Percentiles rank a stretch among this genome's conserved stretches.
phyloP scores from a whole-genome alignment of 345 rosid genomes.

The Populus simonii region DNA sequence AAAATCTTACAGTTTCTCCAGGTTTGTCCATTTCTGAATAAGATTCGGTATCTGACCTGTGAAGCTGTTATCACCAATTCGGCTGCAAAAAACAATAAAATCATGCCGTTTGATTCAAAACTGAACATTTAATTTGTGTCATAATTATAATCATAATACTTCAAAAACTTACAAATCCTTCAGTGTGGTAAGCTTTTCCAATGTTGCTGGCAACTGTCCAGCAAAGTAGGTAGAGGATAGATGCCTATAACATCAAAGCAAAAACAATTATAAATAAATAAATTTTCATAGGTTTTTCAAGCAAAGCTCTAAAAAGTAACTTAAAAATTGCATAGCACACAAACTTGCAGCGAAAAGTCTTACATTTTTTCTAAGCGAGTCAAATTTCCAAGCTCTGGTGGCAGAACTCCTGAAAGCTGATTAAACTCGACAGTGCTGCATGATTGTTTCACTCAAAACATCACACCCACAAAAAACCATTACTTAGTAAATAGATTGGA shows the following conservation, averaged over 20 bases:
- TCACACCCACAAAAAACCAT: background rate
- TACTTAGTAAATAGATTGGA: background rate
- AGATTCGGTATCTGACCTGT: conserved; percentile 48
- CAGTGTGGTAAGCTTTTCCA: background rate
- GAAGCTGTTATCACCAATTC: conserved; percentile 50
- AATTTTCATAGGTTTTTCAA: background rate
- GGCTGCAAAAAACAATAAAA: conserved; percentile 23
- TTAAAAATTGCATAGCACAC: background rate
- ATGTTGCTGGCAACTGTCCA: conserved; percentile 17
- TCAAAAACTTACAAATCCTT: background rate
- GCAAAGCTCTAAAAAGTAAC: background rate
- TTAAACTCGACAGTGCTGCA: conserved; percentile 23
- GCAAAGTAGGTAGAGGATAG: conserved; percentile 51
- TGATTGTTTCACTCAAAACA: background rate
- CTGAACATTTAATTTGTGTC: background rate
- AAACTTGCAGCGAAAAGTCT: background rate
- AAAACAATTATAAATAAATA: background rate
- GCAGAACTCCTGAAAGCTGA: conserved; percentile 34
- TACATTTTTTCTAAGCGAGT: conserved; percentile 9
- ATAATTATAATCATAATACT: background rate
- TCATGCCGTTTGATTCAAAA: background rate
- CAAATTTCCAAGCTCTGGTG: conserved; percentile 36
- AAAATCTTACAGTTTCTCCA: conserved; percentile 42
- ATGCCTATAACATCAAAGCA: conserved; percentile 21
- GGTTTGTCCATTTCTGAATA: conserved; percentile 50